Base-by-base conservation (phyloP, 106 monocot species). In the Allium fistulosum region DNA sequence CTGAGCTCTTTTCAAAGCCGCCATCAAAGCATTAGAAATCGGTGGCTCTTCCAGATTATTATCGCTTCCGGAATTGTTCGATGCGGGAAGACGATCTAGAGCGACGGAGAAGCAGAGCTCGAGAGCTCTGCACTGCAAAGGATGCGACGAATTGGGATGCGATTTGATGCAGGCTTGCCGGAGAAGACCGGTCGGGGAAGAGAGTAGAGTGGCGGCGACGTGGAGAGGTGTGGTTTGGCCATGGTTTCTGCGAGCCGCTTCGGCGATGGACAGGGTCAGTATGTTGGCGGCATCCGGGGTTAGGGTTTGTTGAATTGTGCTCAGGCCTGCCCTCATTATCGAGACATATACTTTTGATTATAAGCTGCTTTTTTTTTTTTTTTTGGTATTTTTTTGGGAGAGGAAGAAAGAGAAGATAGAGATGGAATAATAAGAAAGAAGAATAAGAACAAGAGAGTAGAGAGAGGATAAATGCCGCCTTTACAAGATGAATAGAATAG, bases 61-160 rank as follows among this genome's bases (percentile, higher is more conserved):
- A 9, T 53, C 52, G 52, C 52, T 13, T 9, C 10, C 52, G 1
- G 52, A 53, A 13, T 9, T 13, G 52, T 13, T 53, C n/a, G n/a
- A 7, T 73, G 46, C 79, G 74, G 1, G 77, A 71, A 8, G 90
- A n/a, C 84, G 27, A 94, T 74, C 28, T 82, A 73, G 14, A 82
- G 94, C 88, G 71, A 94, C 83, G 61, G 88, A 85, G 83, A 91
- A 94, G 79, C 94, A 94, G 65, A 94, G 90, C 71, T 94, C 87
- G 65, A 91, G 94, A 48, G 94, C 91, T 7, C 91, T 87, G 83
- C 91, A 95, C 56, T 85, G 85, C 61, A 95, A 91, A 0, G 91
- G 87, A 65, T 88, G 90, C 11, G 83, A 76, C 13, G 85, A 80
- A 58, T 60, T 81, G 9, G 88, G 79, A 57, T 90, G 93, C 52